phyloP scores from a whole-genome alignment of 2,329 filamentous ascomycete genomes.

The Diaporthe australafricana region DNA sequence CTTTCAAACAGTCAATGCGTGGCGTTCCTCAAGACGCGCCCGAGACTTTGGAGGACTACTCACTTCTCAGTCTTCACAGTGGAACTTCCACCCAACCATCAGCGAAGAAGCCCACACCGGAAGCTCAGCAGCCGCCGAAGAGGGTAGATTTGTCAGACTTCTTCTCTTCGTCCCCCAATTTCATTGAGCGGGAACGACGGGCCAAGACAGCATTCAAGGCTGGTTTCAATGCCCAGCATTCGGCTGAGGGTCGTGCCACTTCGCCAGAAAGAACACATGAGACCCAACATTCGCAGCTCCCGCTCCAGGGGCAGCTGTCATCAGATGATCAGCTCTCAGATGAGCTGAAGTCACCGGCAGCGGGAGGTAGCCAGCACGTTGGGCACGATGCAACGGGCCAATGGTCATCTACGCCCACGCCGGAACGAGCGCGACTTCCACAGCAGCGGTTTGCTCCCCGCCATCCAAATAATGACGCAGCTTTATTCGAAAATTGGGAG shows the following conservation, averaged over 20 bases:
- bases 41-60: conserved; percentile 36
- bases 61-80: conserved; percentile 34
- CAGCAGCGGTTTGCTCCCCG: conserved; percentile 14
- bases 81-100: conserved; percentile 45
- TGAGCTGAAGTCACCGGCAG: conserved; percentile 18
- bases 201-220: conserved; percentile 27
- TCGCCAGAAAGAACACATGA: neutral
- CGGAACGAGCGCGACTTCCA: conserved; percentile 14
- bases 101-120: conserved; percentile 41
- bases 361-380: conserved; percentile 2
- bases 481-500: conserved; percentile 32
- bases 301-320: neutral
- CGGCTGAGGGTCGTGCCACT: neutral
- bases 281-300: neutral
- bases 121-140: conserved; percentile 46
- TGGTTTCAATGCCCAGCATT: conserved; percentile 2
- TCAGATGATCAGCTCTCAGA: neutral
- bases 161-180: conserved; percentile 64
- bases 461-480: conserved; percentile 27
- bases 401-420: conserved; percentile 16
- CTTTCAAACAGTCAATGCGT: conserved; percentile 16
- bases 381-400: neutral
- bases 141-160: conserved; percentile 64
- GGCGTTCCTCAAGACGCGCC: neutral
- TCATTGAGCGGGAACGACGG: conserved; percentile 34